Percentiles rank a stretch among this genome's conserved stretches.
Conservation (phyloP, 768 basidiomycete species). For the Mycena metata region DNA sequence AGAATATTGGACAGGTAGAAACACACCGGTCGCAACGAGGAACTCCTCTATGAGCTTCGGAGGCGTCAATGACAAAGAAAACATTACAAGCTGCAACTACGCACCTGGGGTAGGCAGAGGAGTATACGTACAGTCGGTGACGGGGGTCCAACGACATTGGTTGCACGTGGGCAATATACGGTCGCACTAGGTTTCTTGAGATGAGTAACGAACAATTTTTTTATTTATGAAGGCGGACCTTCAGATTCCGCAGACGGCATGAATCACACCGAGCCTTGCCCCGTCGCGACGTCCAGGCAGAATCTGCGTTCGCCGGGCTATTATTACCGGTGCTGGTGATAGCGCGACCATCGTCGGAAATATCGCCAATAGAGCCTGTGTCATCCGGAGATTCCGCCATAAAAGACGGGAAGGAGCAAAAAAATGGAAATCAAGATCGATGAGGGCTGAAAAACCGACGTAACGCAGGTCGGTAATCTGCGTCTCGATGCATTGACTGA, state of each 20-base stretch:
- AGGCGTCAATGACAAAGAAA: slow-evolving; percentile 1
- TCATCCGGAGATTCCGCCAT: slow-evolving; percentile 55
- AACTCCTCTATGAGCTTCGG: slow-evolving; percentile 74
- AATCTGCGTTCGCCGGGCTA: slow-evolving; percentile 67
- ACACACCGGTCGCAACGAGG: slow-evolving; percentile 73
- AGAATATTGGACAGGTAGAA: background rate
- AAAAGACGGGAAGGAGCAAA: background rate
- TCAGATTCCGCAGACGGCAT: slow-evolving; percentile 79
- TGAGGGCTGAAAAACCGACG: background rate
- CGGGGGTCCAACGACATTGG: slow-evolving; percentile 75
- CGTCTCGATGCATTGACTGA: background rate
- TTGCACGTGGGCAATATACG: slow-evolving; percentile 79
- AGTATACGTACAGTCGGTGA: slow-evolving; percentile 79
- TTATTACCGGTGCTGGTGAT: slow-evolving; percentile 75
- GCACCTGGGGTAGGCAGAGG: slow-evolving; percentile 73
- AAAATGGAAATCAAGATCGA: slow-evolving; percentile 1
- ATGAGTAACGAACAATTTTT: too few relatives aligned
- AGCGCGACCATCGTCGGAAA: slow-evolving; percentile 65
- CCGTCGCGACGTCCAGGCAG: slow-evolving; percentile 80
- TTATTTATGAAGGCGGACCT: slow-evolving; percentile 58
- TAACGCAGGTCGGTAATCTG: background rate
- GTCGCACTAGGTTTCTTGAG: slow-evolving; percentile 64
- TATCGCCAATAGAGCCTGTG: slow-evolving; percentile 54
- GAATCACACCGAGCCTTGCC: slow-evolving; percentile 83
- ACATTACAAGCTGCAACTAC: slow-evolving; percentile 1